Base-by-base conservation (phyloP, 352 stramenopile species). In the Pythium brassicae region DNA sequence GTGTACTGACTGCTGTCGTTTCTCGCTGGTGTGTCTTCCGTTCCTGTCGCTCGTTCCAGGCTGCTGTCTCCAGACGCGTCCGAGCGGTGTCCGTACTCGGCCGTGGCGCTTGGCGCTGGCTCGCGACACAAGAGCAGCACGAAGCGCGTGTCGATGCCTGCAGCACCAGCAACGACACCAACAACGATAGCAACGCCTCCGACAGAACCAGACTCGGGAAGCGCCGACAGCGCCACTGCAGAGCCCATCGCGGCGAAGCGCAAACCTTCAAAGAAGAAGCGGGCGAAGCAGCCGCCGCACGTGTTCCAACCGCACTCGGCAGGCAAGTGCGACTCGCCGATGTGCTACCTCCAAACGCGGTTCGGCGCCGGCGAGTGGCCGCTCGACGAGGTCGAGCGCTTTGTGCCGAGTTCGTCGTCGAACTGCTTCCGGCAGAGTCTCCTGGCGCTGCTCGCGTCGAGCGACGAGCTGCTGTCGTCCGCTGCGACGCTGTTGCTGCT, bases 291-390 rank as follows among this genome's bases (percentile, higher is more conserved):
- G 42, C 26, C 37, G 37, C 34, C 58, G 56, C 23, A 63, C 69
- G 58, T 78, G 37, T 91, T 91, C 51, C 74, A 70, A 37, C 68
- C 76, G 0, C 83, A 92, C 60, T 84, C 80, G 5, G 25, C 57
- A 29, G 71, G 46, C 0, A 57, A 67, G 34, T 90, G 79, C 53
- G 68, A 87, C 27, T 87, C 80, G 25, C 75, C 77, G 2, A 60
- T 90, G 20, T 92, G 83, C 55, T 92, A 92, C 55, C 52, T 92
- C 29, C 76, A 92, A 60, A 92, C 80, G 9, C 78, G 83, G 0
- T 92, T 87, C 61, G 73, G 59, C 25, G 79, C 84, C 46, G 85
- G 85, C 27, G 83, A 93, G 49, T 95, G 85, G 85, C 82, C 85
- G 2, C 45, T 83, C 11, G 69, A 86, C 0, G 85, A 95, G 50